Percentiles rank a stretch among this genome's conserved stretches.
Evolutionary conservation across 371 early-diverging fungal genomes (phyloP).

Genomic region (Mortierella sp.): DNA sequence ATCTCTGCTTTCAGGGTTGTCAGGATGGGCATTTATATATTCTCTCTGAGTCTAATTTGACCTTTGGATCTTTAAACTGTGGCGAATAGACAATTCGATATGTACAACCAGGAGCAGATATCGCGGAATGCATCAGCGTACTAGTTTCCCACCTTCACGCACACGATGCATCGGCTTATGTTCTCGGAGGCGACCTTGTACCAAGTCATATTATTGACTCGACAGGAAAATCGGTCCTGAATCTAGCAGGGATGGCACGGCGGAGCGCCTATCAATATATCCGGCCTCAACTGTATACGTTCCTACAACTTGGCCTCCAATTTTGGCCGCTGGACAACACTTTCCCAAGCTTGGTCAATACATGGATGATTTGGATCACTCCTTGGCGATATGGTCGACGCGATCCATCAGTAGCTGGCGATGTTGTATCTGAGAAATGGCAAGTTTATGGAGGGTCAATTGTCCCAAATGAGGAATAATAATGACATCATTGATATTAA

Average conservation of each 20-base stretch:
- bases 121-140: conserved; percentile 38
- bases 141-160: conserved; percentile 32
- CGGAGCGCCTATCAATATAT: conserved; percentile 51
- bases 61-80: not conserved
- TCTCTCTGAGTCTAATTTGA: not conserved
- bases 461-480: too few species aligned
- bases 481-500: too few species aligned
- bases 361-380: conserved; percentile 51
- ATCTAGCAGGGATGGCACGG: conserved; percentile 45
- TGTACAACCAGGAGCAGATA: conserved; percentile 44
- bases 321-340: conserved; percentile 50
- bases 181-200: conserved; percentile 40
- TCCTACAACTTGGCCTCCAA: conserved; percentile 31
- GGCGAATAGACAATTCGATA: conserved; percentile 36
- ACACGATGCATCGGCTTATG: conserved; percentile 42
- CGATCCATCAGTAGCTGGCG: conserved; percentile 33
- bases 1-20: not conserved
- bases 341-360: conserved; percentile 37
- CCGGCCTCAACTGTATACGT: conserved; percentile 44
- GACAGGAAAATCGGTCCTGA: conserved; percentile 33
- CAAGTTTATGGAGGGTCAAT: conserved; percentile 5
- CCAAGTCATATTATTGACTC: conserved; percentile 29
- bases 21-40: not conserved
- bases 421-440: conserved; percentile 50
- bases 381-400: conserved; percentile 53